These are phyloP conservation scores for Rhododendron henanense DNA, from an alignment of 148 eudicot genomes.

Conservation along the genomic window DNA sequence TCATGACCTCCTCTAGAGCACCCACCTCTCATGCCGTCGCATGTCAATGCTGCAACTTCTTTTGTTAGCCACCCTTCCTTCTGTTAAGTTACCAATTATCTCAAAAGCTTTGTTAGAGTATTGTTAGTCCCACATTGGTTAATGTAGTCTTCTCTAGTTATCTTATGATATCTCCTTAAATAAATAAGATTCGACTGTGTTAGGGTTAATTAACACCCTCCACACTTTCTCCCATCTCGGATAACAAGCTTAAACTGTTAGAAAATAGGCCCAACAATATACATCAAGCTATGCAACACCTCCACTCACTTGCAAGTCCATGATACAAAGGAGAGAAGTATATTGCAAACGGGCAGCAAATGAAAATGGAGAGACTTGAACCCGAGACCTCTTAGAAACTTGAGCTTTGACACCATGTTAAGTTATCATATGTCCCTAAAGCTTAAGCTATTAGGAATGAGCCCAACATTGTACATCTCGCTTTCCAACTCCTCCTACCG, in stretches of 20 bases:
- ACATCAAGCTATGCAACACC: neutral
- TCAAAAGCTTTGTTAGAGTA: neutral
- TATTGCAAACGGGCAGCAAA: neutral
- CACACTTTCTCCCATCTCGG: no score
- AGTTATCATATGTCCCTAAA: neutral
- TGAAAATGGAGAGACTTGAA: neutral
- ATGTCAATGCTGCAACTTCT: neutral
- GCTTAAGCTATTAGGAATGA: neutral
- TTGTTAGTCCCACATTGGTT: neutral
- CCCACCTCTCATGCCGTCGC: neutral
- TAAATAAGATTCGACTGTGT: no score
- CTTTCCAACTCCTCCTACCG: neutral
- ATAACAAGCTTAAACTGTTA: no score
- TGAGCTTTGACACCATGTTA: neutral
- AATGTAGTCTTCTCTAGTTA: neutral
- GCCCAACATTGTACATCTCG: neutral
- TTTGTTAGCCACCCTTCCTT: neutral
- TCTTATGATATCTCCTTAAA: neutral
- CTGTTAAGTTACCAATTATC: neutral
- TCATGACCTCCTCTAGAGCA: neutral
- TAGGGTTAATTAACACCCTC: no score
- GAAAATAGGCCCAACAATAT: neutral
- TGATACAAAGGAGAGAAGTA: neutral
- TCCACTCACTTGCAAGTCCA: neutral
- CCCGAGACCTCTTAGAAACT: neutral